Base-by-base conservation (phyloP, 2,329 filamentous ascomycete species). In the Aspergillus versicolor region DNA sequence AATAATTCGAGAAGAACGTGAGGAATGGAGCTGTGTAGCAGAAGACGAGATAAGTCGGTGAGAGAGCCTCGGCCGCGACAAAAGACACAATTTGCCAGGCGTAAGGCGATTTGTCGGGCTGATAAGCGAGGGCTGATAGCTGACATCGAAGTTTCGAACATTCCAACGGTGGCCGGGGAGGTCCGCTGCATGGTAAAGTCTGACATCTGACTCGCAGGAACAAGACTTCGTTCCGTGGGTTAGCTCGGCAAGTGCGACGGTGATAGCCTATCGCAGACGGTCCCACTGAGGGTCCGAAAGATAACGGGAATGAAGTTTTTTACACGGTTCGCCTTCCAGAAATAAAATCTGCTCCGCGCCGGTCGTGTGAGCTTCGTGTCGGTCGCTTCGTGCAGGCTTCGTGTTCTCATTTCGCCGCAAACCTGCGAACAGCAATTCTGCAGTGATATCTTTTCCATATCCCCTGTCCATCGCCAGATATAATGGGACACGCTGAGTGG, bases 401-500 rank as follows among this genome's bases (percentile, higher is more conserved):
- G n/a, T 17, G n/a, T 37, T 17, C 30, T 34, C 50, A 2, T n/a
- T 15, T 38, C 15, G 32, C 43, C 17, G 22, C 44, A 46, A 54
- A 19, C 21, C 24, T 27, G 34, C 34, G 38, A 30, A 43, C 37
- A 27, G 32, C 21, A 19, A 12, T 38, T 24, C n/a, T 32, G 17
- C 40, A 27, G 45, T 22, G 38, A 32, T 41, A 3, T 34, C 40
- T 12, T 30, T 34, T 42, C n/a, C 11, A 19, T 19, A 12, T 21
- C 21, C 13, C 37, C 22, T 42, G 12, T 22, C 7, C 19, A 17
- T 34, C 30, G 21, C 27, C 21, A 21, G 34, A 41, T 53, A 59
- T 30, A 50, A 65, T 65, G 63, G 62, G 59, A 13, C 45, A 55
- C 22, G 21, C 48, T 19, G 57, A 61, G n/a, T 64, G 61, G 63